Percentiles rank a stretch among this genome's conserved stretches.
These are phyloP conservation scores for Mycena filopes DNA, from an alignment of 768 basidiomycete species.

Conservation along the genomic window DNA sequence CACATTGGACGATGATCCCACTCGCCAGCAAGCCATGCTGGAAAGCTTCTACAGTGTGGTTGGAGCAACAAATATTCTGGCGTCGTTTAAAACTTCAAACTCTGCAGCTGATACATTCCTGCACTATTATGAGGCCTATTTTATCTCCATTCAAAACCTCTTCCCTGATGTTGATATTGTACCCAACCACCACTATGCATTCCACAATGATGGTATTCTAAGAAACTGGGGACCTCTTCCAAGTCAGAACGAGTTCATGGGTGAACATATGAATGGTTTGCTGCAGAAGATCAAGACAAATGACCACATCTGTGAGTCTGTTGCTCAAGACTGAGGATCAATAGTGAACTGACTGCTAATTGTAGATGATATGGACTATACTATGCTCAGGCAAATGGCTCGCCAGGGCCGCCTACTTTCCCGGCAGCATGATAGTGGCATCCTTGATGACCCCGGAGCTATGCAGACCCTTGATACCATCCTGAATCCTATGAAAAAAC, in stretches of 20 bases:
- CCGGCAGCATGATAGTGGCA: slow-evolving; percentile 6
- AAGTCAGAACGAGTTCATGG: slow-evolving; percentile 25
- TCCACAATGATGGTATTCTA: slow-evolving; percentile 24
- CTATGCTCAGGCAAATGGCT: slow-evolving; percentile 20
- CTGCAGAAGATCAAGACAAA: slow-evolving; percentile 28
- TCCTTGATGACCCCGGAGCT: neutral
- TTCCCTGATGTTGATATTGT: slow-evolving; percentile 8
- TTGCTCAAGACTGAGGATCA: neutral
- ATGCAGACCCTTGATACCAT: slow-evolving; percentile 4
- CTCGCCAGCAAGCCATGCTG: slow-evolving; percentile 10
- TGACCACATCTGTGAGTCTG: slow-evolving; percentile 25
- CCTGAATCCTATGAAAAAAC: neutral
- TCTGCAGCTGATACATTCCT: slow-evolving; percentile 27
- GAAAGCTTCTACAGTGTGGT: slow-evolving; percentile 29
- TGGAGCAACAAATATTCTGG: slow-evolving; percentile 27
- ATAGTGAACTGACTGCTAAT: neutral
- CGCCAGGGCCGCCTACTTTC: slow-evolving; percentile 15
- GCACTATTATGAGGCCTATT: slow-evolving; percentile 19
- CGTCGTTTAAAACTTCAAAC: slow-evolving; percentile 25
- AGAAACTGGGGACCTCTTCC: slow-evolving; percentile 33
- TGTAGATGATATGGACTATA: slow-evolving; percentile 29
- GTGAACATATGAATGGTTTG: slow-evolving; percentile 27
- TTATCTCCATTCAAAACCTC: slow-evolving; percentile 8
- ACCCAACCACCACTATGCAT: slow-evolving; percentile 32
- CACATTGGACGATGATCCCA: slow-evolving; percentile 12